Percentiles rank a stretch among this genome's conserved stretches.
phyloP scores from a whole-genome alignment of 1,284 basidiomycete genomes.

The Laetiporus sulphureus region DNA sequence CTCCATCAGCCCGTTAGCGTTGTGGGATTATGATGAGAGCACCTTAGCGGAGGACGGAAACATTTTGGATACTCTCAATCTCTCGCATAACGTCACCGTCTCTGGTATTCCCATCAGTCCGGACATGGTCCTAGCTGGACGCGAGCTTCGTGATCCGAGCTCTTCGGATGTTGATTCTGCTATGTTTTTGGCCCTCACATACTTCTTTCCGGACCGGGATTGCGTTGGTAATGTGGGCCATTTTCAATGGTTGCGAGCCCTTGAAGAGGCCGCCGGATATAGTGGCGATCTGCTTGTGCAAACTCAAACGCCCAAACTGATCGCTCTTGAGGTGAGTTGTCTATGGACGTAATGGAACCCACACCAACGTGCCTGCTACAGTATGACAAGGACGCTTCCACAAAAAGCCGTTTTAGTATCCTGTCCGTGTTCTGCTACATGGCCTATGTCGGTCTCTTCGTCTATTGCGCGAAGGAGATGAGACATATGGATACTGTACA shows the following conservation, averaged over 20 bases:
- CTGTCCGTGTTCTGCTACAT: conserved; percentile 71
- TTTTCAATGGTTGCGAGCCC: conserved; percentile 50
- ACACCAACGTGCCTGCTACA: too few species aligned
- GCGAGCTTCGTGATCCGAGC: conserved; percentile 47
- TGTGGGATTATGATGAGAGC: conserved; percentile 62
- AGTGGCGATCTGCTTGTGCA: conserved; percentile 39
- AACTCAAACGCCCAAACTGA: conserved; percentile 52
- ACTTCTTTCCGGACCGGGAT: conserved; percentile 68
- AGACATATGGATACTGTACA: conserved; percentile 81
- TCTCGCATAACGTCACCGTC: conserved; percentile 44
- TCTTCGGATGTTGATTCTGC: conserved; percentile 52
- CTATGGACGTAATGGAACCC: too few species aligned
- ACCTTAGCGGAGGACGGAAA: conserved; percentile 46
- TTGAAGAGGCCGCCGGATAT: conserved; percentile 41
- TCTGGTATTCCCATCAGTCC: conserved; percentile 58
- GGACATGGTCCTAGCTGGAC: conserved; percentile 71
- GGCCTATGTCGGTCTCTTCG: conserved; percentile 76
- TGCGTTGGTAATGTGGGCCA: conserved; percentile 61
- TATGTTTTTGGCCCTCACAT: conserved; percentile 67
- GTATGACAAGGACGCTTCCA: conserved; percentile 41
- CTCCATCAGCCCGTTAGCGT: conserved; percentile 64
- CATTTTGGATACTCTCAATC: conserved; percentile 50
- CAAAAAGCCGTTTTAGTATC: conserved; percentile 38
- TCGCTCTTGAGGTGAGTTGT: conserved; percentile 67
- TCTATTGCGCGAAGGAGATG: conserved; percentile 76